phyloP scores from a whole-genome alignment of 176 grass and related monocot genomes.

The Rhipidocladum racemiflorum region DNA sequence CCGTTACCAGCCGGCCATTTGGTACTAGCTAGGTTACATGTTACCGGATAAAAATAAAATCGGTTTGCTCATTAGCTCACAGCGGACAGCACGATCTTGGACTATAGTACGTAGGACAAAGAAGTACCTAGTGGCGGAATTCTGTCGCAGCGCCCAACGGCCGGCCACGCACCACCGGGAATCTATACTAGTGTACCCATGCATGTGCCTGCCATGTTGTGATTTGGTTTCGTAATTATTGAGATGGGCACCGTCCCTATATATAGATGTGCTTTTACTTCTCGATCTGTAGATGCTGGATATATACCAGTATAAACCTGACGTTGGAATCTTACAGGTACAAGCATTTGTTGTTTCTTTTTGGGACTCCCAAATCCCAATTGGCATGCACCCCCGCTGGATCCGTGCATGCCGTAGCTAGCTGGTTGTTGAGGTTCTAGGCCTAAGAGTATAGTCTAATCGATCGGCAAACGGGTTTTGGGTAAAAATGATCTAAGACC shows the following conservation, averaged over 20 bases:
- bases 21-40: not conserved
- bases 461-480: not conserved
- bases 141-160: not conserved
- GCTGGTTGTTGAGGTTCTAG: not conserved
- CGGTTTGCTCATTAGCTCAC: not conserved
- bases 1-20: not conserved
- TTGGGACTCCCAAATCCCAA: not conserved
- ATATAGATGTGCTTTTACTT: not conserved
- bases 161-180: not conserved
- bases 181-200: not conserved
- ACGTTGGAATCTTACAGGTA: not conserved
- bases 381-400: not conserved
- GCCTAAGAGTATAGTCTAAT: not conserved
- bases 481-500: not conserved
- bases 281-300: not conserved
- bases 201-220: conserved; percentile 24
- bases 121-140: not conserved
- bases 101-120: not conserved
- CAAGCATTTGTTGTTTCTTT: not conserved
- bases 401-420: not conserved
- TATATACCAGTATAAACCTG: not conserved
- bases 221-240: conserved; percentile 16
- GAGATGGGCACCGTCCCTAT: conserved; percentile 27
- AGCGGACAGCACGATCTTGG: not conserved
- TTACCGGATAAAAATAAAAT: too few species aligned